These are phyloP conservation scores for Trichoderma harzianum DNA, from an alignment of 2,329 filamentous ascomycete genomes.

Conservation along the genomic window DNA sequence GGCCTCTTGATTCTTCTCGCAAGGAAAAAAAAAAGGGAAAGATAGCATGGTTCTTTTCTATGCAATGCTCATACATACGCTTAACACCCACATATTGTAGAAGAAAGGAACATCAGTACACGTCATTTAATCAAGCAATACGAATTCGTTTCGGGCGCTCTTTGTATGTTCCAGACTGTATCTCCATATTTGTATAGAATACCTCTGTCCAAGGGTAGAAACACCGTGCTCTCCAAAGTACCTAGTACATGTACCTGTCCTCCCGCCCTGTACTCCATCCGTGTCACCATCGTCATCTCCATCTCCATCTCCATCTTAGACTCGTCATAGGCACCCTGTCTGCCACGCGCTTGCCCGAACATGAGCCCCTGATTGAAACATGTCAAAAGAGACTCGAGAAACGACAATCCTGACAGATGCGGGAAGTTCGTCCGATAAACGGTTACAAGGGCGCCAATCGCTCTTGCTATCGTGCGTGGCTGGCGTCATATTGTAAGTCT, in stretches of 20 bases:
- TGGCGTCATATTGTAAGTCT: constrained; percentile 15
- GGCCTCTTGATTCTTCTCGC: background rate
- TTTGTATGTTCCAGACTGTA: background rate
- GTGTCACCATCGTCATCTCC: background rate
- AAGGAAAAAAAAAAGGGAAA: background rate
- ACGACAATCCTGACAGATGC: constrained; percentile 3
- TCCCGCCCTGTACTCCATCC: background rate
- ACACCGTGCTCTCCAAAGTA: background rate
- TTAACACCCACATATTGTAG: background rate
- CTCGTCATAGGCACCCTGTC: background rate
- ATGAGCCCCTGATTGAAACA: constrained; percentile 9
- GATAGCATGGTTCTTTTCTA: background rate
- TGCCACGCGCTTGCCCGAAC: constrained; percentile 7
- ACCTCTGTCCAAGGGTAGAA: fast-evolving
- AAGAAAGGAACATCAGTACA: background rate
- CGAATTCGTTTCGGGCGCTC: background rate
- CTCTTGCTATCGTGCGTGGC: background rate
- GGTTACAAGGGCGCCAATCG: background rate
- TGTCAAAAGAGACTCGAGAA: background rate
- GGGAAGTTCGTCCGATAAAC: background rate
- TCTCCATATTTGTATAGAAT: background rate
- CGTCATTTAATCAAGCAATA: background rate
- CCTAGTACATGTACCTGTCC: background rate
- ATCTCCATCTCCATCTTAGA: background rate
- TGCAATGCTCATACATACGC: background rate